A percentile compares a stretch with the other conserved stretches of the same genome.
Evolutionary conservation across 1,284 basidiomycete species (phyloP).

Genomic region (Heterobasidion parviporum): DNA sequence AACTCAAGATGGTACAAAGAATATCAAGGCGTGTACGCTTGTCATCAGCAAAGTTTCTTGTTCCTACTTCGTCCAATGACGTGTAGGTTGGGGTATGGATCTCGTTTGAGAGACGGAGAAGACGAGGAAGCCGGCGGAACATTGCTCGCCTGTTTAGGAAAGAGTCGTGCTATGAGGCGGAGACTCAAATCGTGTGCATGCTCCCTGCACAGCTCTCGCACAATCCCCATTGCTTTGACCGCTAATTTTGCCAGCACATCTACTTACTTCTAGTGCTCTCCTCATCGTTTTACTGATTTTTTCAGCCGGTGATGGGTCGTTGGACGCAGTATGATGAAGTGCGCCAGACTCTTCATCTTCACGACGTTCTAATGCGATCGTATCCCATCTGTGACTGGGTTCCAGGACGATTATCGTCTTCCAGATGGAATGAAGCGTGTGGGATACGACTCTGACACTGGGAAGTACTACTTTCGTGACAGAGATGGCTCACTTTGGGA

Average conservation of each 20-base stretch:
- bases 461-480: slow-evolving; percentile 28
- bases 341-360: slow-evolving; percentile 3
- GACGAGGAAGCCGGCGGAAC: background rate
- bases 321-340: slow-evolving; percentile 35
- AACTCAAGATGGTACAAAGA: too few species aligned
- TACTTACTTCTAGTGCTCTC: too few species aligned
- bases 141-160: background rate
- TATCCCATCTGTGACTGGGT: background rate
- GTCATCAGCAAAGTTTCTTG: too few species aligned
- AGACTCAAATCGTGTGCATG: background rate
- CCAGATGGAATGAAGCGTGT: slow-evolving; percentile 34
- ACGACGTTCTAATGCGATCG: background rate
- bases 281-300: background rate
- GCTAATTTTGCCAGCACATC: too few species aligned
- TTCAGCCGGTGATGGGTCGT: slow-evolving; percentile 22
- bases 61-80: too few species aligned
- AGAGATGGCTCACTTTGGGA: slow-evolving; percentile 26
- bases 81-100: too few species aligned
- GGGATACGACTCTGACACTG: slow-evolving; percentile 33
- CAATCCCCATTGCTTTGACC: too few species aligned
- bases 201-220: background rate
- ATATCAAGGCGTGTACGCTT: too few species aligned
- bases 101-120: too few species aligned
- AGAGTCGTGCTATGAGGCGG: background rate
- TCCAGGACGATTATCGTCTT: slow-evolving; percentile 30